phyloP scores from a whole-genome alignment of 1,139 yeast genomes.

The Zhuliangozyma blackwelliae region DNA sequence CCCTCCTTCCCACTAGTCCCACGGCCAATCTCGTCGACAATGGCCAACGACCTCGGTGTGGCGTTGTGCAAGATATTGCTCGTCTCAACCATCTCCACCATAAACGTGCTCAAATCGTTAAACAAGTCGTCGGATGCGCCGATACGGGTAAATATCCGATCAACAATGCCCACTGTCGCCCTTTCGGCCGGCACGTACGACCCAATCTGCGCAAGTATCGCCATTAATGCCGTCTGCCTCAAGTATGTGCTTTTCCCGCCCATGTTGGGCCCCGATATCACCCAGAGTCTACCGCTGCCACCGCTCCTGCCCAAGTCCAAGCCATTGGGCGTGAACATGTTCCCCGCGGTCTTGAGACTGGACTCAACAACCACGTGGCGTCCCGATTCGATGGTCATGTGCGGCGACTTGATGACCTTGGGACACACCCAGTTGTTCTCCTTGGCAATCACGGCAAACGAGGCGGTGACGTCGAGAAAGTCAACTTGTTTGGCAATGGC shows the following conservation, averaged over 20 bases:
- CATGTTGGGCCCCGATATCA: conserved; percentile 95
- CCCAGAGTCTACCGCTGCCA: conserved; percentile 41
- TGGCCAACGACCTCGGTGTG: conserved; percentile 72
- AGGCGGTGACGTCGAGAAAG: conserved; percentile 64
- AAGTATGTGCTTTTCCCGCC: conserved; percentile 93
- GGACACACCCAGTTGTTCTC: conserved; percentile 71
- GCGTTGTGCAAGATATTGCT: conserved; percentile 75
- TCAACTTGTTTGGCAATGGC: conserved; percentile 49
- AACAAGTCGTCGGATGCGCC: conserved; percentile 91
- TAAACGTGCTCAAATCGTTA: conserved; percentile 85
- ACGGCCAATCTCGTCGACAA: conserved; percentile 93
- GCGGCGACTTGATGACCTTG: conserved; percentile 42
- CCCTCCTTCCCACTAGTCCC: conserved; percentile 94
- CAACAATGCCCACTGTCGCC: conserved; percentile 78
- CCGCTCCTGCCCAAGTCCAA: conserved; percentile 21
- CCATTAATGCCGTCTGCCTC: conserved; percentile 82
- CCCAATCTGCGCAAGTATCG: conserved; percentile 86
- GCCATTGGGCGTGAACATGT: conserved; percentile 64
- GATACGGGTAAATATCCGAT: conserved; percentile 78
- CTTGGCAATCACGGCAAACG: conserved; percentile 66
- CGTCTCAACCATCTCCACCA: conserved; percentile 98
- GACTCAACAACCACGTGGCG: conserved; percentile 89
- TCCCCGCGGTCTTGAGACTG: conserved; percentile 49
- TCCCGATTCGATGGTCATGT: conserved; percentile 53
- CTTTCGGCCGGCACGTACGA: conserved; percentile 76